Evolutionary conservation across 108 stramenopile species (phyloP), one percentile per base, ranked within the genome.

Genomic region (Cyclotella distinguenda): DNA sequence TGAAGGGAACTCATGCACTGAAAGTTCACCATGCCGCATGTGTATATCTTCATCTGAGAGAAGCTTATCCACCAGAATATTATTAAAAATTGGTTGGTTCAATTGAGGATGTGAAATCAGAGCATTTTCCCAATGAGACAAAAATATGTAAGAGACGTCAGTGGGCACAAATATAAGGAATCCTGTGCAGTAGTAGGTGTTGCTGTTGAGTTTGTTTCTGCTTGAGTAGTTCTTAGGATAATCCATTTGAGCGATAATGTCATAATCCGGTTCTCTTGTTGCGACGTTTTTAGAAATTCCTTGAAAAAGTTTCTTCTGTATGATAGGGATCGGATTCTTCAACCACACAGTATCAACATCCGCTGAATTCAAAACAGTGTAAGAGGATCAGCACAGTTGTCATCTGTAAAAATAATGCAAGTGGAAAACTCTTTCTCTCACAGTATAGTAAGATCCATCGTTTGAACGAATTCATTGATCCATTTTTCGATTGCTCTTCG

Each of bases 301-400:
- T 4, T 27, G 47, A 50, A 63, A 63, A 4, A 63, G 16, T 42
- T 63, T 28, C 4, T 13, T 21, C 28, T 59, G 57, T 27, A 60
- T 31, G 57, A 30, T 28, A 1, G 68, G 58, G 40, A 69, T 30
- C 13, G 68, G 68, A 50, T 69, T 30, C 33, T 60, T 49, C 34
- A 69, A 32, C 68, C 68, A 69, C 27, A 69, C 68, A 1, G 58
- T 36, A 27, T 69, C 68, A 7, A 69, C 58, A 50, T 69, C 68
- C 44, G n/a, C n/a, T n/a, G n/a, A n/a, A n/a, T n/a, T n/a, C n/a
- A n/a, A n/a, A n/a, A n/a, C n/a, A n/a, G n/a, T n/a, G n/a, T n/a
- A n/a, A n/a, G n/a, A n/a, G n/a, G n/a, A n/a, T n/a, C n/a, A n/a
- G n/a, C n/a, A n/a, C n/a, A n/a, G n/a, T n/a, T n/a, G n/a, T n/a